phyloP scores from a whole-genome alignment of 1,139 yeast species.

The Sugiyamaella sp. region DNA sequence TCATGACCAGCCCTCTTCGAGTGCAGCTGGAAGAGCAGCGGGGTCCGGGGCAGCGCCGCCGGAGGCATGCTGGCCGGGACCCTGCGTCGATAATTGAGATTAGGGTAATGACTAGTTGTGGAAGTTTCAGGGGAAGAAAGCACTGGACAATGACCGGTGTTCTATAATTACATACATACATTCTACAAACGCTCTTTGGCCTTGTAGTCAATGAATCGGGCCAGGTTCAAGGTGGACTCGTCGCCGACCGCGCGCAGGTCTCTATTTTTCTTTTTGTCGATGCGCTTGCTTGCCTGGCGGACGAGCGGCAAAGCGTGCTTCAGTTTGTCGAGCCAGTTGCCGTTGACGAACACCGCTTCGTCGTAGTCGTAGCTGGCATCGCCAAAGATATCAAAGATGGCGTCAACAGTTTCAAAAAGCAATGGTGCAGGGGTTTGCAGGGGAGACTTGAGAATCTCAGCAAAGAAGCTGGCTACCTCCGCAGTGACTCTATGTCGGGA shows the following conservation, averaged over 20 bases:
- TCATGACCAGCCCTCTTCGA: too few species aligned
- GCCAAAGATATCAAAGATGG: constrained; percentile 78
- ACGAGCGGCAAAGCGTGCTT: constrained; percentile 52
- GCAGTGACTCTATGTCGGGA: constrained; percentile 52
- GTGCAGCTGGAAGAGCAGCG: too few species aligned
- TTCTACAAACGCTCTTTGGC: constrained; percentile 41
- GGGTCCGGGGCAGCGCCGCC: too few species aligned
- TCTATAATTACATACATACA: constrained; percentile 4
- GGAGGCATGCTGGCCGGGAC: too few species aligned
- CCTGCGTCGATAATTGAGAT: neutral
- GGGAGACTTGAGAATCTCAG: constrained; percentile 15
- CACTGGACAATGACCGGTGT: too few species aligned
- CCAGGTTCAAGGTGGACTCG: constrained; percentile 67
- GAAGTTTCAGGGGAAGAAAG: neutral
- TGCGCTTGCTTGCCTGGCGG: constrained; percentile 56
- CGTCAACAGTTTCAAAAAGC: constrained; percentile 62
- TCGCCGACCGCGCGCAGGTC: constrained; percentile 66
- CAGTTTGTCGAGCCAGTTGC: constrained; percentile 53
- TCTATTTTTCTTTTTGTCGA: constrained; percentile 67
- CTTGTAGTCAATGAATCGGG: constrained; percentile 79
- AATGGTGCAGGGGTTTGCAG: constrained; percentile 43
- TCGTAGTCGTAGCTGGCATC: constrained; percentile 73
- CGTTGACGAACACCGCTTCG: constrained; percentile 62
- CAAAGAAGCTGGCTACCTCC: constrained; percentile 32
- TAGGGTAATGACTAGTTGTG: neutral